These are phyloP conservation scores for Avena sativa DNA, from an alignment of 176 grass and related monocot species.

Conservation along the genomic window DNA sequence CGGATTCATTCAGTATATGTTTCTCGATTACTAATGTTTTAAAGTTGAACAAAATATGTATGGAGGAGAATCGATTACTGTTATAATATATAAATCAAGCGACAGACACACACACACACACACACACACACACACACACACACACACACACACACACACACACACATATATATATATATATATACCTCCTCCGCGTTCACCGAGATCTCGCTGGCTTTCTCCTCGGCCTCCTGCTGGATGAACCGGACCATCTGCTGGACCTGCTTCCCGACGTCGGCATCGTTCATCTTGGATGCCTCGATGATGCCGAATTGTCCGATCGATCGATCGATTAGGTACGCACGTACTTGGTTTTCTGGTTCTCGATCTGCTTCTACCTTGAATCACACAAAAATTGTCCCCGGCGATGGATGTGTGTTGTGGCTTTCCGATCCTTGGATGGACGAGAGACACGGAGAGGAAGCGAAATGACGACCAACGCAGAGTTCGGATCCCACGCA, in stretches of 20 bases:
- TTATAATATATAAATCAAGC: background rate
- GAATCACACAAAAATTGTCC: background rate
- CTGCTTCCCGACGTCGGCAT: conserved; percentile 80
- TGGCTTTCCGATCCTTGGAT: conserved; percentile 6
- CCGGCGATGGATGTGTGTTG: background rate
- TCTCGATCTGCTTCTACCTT: background rate
- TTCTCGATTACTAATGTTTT: background rate
- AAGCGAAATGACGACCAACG: background rate
- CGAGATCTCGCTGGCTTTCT: conserved; percentile 88
- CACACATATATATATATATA: no score
- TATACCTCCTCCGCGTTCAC: conserved; percentile 69
- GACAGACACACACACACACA: no score
- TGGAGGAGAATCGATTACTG: background rate
- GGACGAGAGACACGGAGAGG: background rate
- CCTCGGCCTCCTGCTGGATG: conserved; percentile 88
- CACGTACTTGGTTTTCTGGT: background rate
- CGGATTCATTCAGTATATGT: background rate
- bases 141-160: no score
- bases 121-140: no score
- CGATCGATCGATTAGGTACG: no score
- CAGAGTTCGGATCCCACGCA: conserved; percentile 45
- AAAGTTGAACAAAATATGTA: background rate
- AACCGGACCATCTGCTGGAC: conserved; percentile 86
- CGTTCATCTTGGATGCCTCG: conserved; percentile 64
- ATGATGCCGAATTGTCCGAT: no score